Percentiles rank a stretch among this genome's conserved stretches.
Evolutionary conservation across 2,329 filamentous ascomycete species (phyloP).

Genomic region (Ophiocordyceps camponoti-saundersi): DNA sequence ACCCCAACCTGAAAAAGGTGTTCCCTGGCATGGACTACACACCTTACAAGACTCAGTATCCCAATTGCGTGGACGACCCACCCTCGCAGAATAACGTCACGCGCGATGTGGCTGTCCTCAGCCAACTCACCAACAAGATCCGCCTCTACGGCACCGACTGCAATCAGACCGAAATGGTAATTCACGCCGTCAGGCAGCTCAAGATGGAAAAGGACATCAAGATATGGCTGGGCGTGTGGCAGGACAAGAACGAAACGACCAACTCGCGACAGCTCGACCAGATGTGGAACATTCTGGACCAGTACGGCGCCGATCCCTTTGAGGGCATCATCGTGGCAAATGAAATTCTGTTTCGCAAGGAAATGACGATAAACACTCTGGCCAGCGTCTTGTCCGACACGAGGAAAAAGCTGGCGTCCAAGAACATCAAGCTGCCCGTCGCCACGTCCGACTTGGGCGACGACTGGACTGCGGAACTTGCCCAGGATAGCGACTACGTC

Average conservation of each 20-base stretch:
- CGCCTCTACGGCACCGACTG: constrained; percentile 91
- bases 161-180: constrained; percentile 89
- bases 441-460: constrained; percentile 81
- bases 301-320: constrained; percentile 52
- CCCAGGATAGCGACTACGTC: constrained; percentile 59
- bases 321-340: constrained; percentile 71
- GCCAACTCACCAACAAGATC: constrained; percentile 74
- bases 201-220: constrained; percentile 58
- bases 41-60: constrained; percentile 78
- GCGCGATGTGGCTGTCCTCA: constrained; percentile 75
- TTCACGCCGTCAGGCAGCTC: constrained; percentile 64
- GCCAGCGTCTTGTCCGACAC: constrained; percentile 49
- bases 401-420: constrained; percentile 51
- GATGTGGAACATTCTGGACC: constrained; percentile 69
- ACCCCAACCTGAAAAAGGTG: constrained; percentile 70
- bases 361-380: constrained; percentile 50
- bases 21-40: constrained; percentile 96
- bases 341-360: constrained; percentile 59
- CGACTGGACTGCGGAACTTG: constrained; percentile 62
- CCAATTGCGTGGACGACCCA: constrained; percentile 58
- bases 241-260: constrained; percentile 68
- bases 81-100: constrained; percentile 92
- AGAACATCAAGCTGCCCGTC: constrained; percentile 54
- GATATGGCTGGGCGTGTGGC: constrained; percentile 90
- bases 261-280: constrained; percentile 67